Base-by-base conservation (phyloP, 768 basidiomycete species). In the Russula griseocarnosa region DNA sequence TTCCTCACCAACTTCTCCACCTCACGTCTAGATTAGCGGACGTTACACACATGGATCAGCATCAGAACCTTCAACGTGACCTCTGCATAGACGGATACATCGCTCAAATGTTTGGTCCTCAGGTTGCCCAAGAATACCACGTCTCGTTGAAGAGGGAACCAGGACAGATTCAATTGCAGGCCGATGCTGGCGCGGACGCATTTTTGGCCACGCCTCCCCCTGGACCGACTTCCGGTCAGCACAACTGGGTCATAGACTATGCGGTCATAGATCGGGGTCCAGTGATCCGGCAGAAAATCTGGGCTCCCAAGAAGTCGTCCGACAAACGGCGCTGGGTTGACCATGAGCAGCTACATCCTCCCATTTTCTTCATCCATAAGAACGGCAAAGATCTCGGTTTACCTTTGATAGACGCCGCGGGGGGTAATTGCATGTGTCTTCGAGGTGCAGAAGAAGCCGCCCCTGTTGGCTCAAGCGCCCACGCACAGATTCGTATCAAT, bases 401-500 rank as follows among this genome's bases (percentile, higher is more conserved):
- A 6, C 32, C 42, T 20, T 46, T 65, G 28, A 47, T 1, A 3
- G 18, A 30, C 0, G 63, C 55, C 3, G 55, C 40, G 2, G 59
- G 5, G n/a, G 59, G 59, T 9, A 0, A 57, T 16, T 44, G 49
- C 16, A 26, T 28, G 55, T 26, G 9, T 40, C 64, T 65, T 28
- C 49, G 8, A 18, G 54, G 26, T 10, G 64, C 59, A 14, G 46
- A 50, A 1, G 13, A 38, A 26, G 26, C 24, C 11, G 55, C 55
- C 14, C 38, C 40, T 34, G 47, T 65, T 11, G 64, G 40, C 47
- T 0, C 49, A 3, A 36, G 47, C 20, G 4, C 22, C 20, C 58
- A 65, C 24, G 49, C 64, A 36, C 55, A 65, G 22, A 65, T 65
- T 61, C 64, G 64, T 20, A 61, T 65, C 24, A 47, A 47, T 4